Conservation (phyloP, 768 basidiomycete species). For the Tulasnella sp. region DNA sequence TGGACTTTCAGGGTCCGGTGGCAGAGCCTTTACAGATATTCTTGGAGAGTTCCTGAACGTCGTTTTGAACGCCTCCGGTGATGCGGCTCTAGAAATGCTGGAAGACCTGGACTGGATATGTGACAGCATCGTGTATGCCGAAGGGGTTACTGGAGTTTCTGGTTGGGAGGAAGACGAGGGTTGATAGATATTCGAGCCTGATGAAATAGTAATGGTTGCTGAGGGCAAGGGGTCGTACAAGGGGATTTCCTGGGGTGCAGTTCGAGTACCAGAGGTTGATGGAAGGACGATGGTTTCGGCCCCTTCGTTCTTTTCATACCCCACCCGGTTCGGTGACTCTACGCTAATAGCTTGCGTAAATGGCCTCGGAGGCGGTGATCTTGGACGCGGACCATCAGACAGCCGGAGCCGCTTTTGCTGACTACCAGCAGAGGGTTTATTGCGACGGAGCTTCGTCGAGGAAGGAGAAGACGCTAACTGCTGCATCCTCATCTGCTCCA, state of each 20-base stretch:
- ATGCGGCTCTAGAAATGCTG: neutral
- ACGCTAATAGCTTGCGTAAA: constrained; percentile 17
- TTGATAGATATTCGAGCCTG: neutral
- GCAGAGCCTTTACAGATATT: neutral
- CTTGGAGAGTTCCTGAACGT: neutral
- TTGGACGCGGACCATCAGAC: constrained; percentile 10
- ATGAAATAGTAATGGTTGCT: neutral
- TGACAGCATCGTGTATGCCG: constrained; percentile 8
- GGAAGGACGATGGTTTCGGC: constrained; percentile 11
- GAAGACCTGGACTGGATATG: constrained; percentile 4
- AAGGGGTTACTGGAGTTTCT: neutral
- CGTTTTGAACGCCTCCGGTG: constrained; percentile 1
- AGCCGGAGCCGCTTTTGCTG: constrained; percentile 17
- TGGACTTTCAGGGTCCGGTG: neutral
- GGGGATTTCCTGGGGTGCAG: constrained; percentile 2
- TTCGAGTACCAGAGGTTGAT: constrained; percentile 7
- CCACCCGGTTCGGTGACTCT: constrained; percentile 15
- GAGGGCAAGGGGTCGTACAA: neutral
- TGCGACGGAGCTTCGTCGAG: neutral
- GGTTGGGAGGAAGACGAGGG: neutral
- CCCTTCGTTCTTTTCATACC: neutral
- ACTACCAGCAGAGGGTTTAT: neutral
- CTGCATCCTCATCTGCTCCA: constrained; percentile 3
- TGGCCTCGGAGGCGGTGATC: constrained; percentile 15
- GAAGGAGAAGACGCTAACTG: neutral